Evolutionary conservation across 805 yeast genomes (phyloP).

Genomic region (Isabelozyma heimii): DNA sequence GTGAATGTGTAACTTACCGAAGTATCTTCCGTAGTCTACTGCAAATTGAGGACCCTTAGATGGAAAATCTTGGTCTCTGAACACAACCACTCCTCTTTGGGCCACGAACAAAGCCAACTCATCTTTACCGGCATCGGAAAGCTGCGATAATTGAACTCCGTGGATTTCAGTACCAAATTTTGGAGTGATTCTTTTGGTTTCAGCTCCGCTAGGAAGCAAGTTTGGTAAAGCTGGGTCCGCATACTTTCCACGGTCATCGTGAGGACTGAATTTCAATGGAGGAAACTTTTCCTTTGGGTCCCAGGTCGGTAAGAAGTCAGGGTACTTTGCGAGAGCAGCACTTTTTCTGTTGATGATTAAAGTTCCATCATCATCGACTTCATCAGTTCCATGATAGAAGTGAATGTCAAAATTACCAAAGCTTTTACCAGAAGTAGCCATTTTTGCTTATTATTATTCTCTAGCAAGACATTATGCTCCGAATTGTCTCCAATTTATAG

Average conservation of each 20-base stretch:
- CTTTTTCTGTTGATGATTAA: slow-evolving; percentile 14
- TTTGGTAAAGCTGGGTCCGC: slow-evolving; percentile 14
- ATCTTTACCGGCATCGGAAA: slow-evolving; percentile 16
- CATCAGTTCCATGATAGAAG: slow-evolving; percentile 10
- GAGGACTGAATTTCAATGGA: slow-evolving; percentile 15
- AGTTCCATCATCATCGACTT: slow-evolving; percentile 13
- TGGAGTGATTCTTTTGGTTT: slow-evolving; percentile 15
- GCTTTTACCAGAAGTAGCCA: not conserved
- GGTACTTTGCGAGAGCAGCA: slow-evolving; percentile 13
- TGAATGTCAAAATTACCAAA: slow-evolving; percentile 29
- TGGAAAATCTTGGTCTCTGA: slow-evolving; percentile 22
- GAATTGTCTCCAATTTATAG: not conserved
- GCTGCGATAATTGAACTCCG: slow-evolving; percentile 18
- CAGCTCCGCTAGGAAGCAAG: slow-evolving; percentile 10
- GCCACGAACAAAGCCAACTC: slow-evolving; percentile 23
- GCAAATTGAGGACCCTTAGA: slow-evolving; percentile 38
- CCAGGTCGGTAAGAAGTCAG: slow-evolving; percentile 24
- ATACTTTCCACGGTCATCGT: slow-evolving; percentile 16
- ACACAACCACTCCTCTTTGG: slow-evolving; percentile 23
- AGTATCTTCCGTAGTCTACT: slow-evolving; percentile 12
- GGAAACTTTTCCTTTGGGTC: slow-evolving; percentile 20
- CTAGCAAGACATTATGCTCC: not conserved
- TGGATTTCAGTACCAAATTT: slow-evolving; percentile 20
- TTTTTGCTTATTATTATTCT: not conserved
- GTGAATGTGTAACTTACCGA: slow-evolving; percentile 4